Percentiles rank a stretch among this genome's conserved stretches.
phyloP scores from a whole-genome alignment of 345 rosid genomes.

The Passiflora organensis region DNA sequence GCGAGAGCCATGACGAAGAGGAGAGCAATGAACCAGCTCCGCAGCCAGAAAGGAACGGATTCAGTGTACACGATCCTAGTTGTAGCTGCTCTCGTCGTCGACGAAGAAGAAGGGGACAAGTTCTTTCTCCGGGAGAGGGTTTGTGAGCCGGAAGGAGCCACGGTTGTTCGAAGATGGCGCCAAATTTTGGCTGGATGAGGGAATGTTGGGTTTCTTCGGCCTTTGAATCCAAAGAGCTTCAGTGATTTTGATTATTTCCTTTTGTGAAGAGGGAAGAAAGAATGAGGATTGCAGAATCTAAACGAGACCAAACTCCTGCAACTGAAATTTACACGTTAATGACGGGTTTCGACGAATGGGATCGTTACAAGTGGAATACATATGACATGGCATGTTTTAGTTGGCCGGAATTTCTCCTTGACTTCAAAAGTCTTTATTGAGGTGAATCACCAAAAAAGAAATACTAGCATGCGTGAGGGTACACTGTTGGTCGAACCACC shows the following conservation, averaged over 20 bases:
- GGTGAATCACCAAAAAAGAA: background rate
- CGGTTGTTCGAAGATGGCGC: slow-evolving; percentile 33
- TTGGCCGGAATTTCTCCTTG: background rate
- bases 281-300: background rate
- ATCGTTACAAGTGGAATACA: background rate
- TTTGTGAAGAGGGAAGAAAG: background rate
- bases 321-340: background rate
- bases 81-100: slow-evolving; percentile 9
- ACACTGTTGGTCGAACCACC: background rate
- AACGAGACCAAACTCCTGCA: no score
- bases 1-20: slow-evolving; percentile 68
- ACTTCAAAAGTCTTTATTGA: background rate
- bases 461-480: background rate
- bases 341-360: background rate
- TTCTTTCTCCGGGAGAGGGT: slow-evolving; percentile 52
- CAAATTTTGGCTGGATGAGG: background rate
- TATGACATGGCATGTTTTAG: background rate
- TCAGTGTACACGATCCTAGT: slow-evolving; percentile 27
- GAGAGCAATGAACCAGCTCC: slow-evolving; percentile 71
- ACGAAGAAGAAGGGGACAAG: slow-evolving; percentile 28
- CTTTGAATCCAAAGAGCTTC: background rate
- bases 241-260: background rate
- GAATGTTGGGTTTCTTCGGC: background rate
- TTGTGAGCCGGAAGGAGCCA: slow-evolving; percentile 78
- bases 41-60: slow-evolving; percentile 64